These are phyloP conservation scores for Heterobasidion occidentale DNA, from an alignment of 1,284 basidiomycete species.

Conservation along the genomic window DNA sequence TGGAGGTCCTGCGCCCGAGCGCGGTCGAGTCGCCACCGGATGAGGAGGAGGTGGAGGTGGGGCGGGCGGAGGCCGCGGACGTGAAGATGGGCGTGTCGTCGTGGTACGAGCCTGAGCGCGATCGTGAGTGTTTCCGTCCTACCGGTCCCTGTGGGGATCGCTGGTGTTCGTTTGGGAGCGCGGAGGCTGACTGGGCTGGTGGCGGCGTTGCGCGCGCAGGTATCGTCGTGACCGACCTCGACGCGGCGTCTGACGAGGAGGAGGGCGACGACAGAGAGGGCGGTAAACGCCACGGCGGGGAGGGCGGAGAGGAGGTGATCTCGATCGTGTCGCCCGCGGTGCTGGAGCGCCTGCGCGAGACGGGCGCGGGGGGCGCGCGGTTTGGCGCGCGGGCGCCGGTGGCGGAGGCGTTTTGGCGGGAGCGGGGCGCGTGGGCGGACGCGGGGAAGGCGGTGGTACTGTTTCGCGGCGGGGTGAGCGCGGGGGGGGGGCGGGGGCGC, in stretches of 20 bases:
- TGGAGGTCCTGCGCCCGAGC: slow-evolving; percentile 38
- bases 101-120: slow-evolving; percentile 65
- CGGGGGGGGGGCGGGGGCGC: too few relatives aligned
- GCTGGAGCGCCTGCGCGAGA: background rate
- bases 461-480: too few relatives aligned
- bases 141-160: background rate
- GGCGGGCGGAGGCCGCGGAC: slow-evolving; percentile 26
- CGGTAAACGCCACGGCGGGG: too few relatives aligned
- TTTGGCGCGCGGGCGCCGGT: too few relatives aligned
- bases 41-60: slow-evolving; percentile 29
- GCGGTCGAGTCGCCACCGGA: slow-evolving; percentile 8
- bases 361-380: background rate
- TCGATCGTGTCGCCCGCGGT: background rate
- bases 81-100: slow-evolving; percentile 51
- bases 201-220: slow-evolving; percentile 25
- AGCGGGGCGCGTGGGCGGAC: too few relatives aligned
- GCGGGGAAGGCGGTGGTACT: too few relatives aligned
- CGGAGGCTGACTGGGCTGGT: background rate
- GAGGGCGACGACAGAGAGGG: slow-evolving; percentile 8
- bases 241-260: slow-evolving; percentile 32
- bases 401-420: too few relatives aligned
- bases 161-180: background rate
- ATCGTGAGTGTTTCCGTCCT: slow-evolving; percentile 36
- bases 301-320: background rate
- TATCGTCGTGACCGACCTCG: slow-evolving; percentile 56